Percentiles rank a stretch among this genome's conserved stretches.
Evolutionary conservation across 2,329 filamentous ascomycete genomes (phyloP).

Genomic region (Coniochaeta sp.): DNA sequence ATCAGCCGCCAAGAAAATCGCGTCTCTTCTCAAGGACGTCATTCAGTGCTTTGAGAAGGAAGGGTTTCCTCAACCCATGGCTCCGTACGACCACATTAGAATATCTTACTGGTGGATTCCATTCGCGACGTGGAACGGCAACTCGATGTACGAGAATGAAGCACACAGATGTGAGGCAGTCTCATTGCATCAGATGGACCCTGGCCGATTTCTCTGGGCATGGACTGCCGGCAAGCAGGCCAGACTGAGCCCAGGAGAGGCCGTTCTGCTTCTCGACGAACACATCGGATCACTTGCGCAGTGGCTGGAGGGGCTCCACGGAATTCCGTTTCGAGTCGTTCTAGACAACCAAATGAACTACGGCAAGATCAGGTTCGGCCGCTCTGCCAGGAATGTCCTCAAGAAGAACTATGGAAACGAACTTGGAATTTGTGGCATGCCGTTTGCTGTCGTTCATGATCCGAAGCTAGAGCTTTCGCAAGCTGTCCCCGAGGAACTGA

Average conservation of each 20-base stretch:
- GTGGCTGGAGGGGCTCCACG: not conserved
- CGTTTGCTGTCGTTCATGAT: not conserved
- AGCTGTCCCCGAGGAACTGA: not conserved
- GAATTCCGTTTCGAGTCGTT: not conserved
- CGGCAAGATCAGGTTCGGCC: not conserved
- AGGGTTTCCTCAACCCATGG: not conserved
- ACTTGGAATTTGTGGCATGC: not conserved
- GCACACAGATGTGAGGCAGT: not conserved
- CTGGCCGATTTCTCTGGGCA: not conserved
- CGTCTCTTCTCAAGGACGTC: not conserved
- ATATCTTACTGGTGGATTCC: not conserved
- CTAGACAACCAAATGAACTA: not conserved
- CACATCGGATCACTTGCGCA: not conserved
- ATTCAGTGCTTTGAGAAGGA: not conserved
- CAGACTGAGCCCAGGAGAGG: not conserved
- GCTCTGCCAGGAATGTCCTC: not conserved
- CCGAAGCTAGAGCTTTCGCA: not conserved
- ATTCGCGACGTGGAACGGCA: not conserved
- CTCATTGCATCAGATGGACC: not conserved
- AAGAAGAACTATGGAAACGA: not conserved
- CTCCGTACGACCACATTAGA: not conserved
- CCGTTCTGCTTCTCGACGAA: not conserved
- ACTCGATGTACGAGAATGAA: not conserved
- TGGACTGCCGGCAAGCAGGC: not conserved
- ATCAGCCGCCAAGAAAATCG: not conserved